Evolutionary conservation across 1,284 basidiomycete genomes (phyloP).

Genomic region (Naganishia sp.): DNA sequence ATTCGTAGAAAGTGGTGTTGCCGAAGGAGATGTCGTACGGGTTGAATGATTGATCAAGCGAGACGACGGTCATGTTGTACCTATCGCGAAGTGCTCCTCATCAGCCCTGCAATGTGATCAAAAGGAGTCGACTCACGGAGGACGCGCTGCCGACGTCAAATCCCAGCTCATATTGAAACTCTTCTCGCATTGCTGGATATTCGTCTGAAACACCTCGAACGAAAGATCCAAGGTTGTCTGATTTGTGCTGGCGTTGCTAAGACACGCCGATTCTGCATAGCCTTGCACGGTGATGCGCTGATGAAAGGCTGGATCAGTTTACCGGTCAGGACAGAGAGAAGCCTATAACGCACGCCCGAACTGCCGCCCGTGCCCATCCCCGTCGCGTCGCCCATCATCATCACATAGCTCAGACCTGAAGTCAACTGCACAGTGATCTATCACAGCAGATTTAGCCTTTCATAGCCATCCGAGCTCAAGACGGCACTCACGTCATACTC

Average conservation of each 20-base stretch:
- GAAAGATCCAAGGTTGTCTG: constrained; percentile 26
- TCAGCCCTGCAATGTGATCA: not conserved
- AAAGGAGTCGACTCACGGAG: not conserved
- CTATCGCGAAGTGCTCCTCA: not conserved
- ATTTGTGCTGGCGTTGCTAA: constrained; percentile 3
- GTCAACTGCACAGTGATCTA: constrained; percentile 32
- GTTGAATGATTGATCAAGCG: constrained; percentile 29
- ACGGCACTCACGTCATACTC: constrained; percentile 29
- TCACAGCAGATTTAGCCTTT: not conserved
- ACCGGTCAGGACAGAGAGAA: no score
- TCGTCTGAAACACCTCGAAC: constrained; percentile 20
- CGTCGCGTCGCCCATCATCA: constrained; percentile 30
- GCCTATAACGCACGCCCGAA: constrained; percentile 11
- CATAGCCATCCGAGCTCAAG: not conserved
- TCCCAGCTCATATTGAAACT: constrained; percentile 23
- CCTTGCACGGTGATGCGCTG: constrained; percentile 31
- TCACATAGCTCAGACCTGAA: constrained; percentile 30
- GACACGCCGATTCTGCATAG: constrained; percentile 24
- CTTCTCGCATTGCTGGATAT: constrained; percentile 30
- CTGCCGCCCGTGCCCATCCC: constrained; percentile 30
- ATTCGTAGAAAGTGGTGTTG: constrained; percentile 3
- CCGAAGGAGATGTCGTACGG: constrained; percentile 31
- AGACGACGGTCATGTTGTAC: constrained; percentile 34
- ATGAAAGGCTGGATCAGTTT: not conserved
- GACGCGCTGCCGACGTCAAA: not conserved